Percentiles rank a stretch among this genome's conserved stretches.
Evolutionary conservation across 2,329 filamentous ascomycete species (phyloP).

Genomic region (Sporothrix inflata): DNA sequence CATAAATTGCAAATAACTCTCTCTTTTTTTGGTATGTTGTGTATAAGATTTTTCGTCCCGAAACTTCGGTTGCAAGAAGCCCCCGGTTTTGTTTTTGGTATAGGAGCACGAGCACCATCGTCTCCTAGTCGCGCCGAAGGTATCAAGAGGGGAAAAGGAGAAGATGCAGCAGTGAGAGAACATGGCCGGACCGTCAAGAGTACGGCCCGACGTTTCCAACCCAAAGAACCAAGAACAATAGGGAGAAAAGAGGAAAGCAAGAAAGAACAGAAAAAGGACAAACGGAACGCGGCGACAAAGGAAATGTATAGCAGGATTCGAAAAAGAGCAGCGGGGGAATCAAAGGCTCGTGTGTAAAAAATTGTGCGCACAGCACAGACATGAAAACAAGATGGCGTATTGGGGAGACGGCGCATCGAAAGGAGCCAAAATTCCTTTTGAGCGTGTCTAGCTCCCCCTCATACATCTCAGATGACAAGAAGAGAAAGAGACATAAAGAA

Average conservation of each 20-base stretch:
- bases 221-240: background rate
- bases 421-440: background rate
- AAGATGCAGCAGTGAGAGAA: background rate
- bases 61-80: background rate
- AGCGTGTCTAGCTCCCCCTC: background rate
- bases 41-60: constrained; percentile 4
- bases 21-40: background rate
- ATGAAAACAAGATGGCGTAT: constrained; percentile 5
- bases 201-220: background rate
- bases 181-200: background rate
- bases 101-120: background rate
- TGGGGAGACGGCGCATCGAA: background rate
- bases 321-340: constrained; percentile 31
- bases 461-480: background rate
- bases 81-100: background rate
- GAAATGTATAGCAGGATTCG: background rate
- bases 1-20: constrained; percentile 4
- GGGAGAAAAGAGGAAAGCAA: background rate
- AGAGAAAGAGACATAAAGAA: constrained; percentile 1
- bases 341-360: constrained; percentile 31
- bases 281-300: constrained; percentile 9
- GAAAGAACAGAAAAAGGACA: background rate
- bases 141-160: constrained; percentile 5
- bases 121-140: constrained; percentile 18
- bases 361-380: constrained; percentile 23